Base-by-base conservation (phyloP, 2,329 filamentous ascomycete genomes). In the Diplodia corticola region DNA sequence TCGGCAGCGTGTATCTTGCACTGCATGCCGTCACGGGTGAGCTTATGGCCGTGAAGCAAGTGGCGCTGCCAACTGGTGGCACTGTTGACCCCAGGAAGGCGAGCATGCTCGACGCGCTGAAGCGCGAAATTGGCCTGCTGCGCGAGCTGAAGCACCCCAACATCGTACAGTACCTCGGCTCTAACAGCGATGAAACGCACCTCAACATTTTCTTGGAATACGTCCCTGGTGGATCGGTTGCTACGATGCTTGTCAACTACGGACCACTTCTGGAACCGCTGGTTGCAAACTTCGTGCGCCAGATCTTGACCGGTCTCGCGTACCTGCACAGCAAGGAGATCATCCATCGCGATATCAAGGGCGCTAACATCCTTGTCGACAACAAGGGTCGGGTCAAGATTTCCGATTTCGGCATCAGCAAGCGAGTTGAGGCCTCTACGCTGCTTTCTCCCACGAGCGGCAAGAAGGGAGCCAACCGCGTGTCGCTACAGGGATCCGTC, bases 181-280 rank as follows among this genome's bases (percentile, higher is more conserved):
- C 93, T 71, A 94, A 93, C 74, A 94, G 92, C 9, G 95, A 96
- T 69, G 88, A 92, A 20, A 90, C 93, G 65, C 90, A 94, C 77
- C 88, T 99, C 73, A 99, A 99, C 82, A 99, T 99, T 90, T 99
- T 99, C 88, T 88, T 99, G 75, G 95, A 99, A 80, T 99, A 99
- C 77, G 95, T 99, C 35, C 92, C 95, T 17, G 95, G 95, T 79
- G 95, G 95, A 53, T 98, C 94, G 13, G 96, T 99, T 28, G 95
- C 96, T 71, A 96, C 92, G 10, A 98, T 99, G 93, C 89, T 99
- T 70, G 95, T 97, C 81, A 97, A 96, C 71, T 99, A 99, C 77
- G 96, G 96, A 68, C 94, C 94, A 7, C 87, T 99, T 64, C 91
- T 92, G 20, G 95, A 99, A 77, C 93, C 93, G 1, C 85, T 99